Base-by-base conservation (phyloP, 2,329 filamentous ascomycete species). In the Sclerotinia trifoliorum region DNA sequence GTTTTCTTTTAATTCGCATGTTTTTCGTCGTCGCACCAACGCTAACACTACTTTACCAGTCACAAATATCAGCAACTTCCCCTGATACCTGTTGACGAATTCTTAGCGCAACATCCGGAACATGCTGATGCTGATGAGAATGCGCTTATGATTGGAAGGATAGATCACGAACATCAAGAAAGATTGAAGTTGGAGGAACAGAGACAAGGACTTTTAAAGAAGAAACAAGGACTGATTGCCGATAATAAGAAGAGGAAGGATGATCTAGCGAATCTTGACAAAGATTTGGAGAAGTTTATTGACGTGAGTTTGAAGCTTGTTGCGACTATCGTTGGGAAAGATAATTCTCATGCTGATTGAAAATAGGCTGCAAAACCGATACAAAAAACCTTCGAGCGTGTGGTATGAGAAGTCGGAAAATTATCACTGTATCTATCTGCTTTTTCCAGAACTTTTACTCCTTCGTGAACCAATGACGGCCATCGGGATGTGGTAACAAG, bases 211-310 rank as follows among this genome's bases (percentile, higher is more conserved):
- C 82, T 94, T 2, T 80, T 93, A 57, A 93, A 88, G 79, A 85
- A 86, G 78, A 92, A 91, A 76, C 87, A 90, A 75, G 86, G 83
- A 3, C 79, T 92, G 70, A 88, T 90, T 71, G 86, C 86, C 46
- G 88, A 90, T 78, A 97, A 97, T 78, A 96, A 96, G 81, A 93
- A 93, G 80, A 87, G 94, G 73, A 97, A 96, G 78, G 94, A 97
- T 67, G 93, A 98, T 75, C 82, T 99, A 61, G 93, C 91, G 26
- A 97, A 91, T 75, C 81, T 99, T 70, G 95, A 99, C 75, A 90
- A 91, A 76, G 93, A 97, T 79, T 82, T 98, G 68, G 95, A 98
- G 80, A 94, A 92, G 76, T 97, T 97, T 77, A 94, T 97, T 75
- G 93, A 96, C 79, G 91, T 92, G 76, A 77, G 90, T 52, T 46